Conservation (phyloP, 2,329 filamentous ascomycete genomes). For the Claviceps maximensis region DNA sequence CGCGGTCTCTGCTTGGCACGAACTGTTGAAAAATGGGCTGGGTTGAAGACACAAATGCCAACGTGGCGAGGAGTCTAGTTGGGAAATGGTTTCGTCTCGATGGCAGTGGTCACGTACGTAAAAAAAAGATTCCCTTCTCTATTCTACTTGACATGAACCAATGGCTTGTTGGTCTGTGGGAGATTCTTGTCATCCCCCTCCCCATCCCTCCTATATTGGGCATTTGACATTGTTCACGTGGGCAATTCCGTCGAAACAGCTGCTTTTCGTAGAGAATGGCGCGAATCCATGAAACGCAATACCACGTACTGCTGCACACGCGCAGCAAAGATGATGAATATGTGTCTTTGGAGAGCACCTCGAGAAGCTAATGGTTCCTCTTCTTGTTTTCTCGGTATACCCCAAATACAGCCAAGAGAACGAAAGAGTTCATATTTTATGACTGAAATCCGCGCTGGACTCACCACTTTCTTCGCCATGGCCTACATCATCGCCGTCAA, state of each 20-base stretch:
- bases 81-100: conserved; percentile 70
- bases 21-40: conserved; percentile 27
- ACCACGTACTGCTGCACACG: not conserved
- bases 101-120: conserved; percentile 65
- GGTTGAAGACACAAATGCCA: conserved; percentile 36
- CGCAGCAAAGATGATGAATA: not conserved
- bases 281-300: not conserved
- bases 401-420: conserved; percentile 43
- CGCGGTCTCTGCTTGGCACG: not conserved
- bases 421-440: conserved; percentile 66
- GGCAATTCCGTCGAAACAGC: not conserved
- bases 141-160: not conserved
- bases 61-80: conserved; percentile 50
- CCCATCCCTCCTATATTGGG: too few relatives aligned
- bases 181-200: not conserved
- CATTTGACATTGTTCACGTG: not conserved
- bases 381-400: not conserved
- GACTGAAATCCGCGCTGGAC: conserved; percentile 70
- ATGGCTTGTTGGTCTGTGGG: not conserved
- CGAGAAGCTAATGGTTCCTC: not conserved
- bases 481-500: conserved; percentile 43
- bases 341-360: not conserved
- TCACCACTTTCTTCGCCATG: conserved; percentile 65
- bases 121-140: not conserved
- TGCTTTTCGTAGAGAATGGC: not conserved